phyloP scores from a whole-genome alignment of 805 yeast species.

The Brettanomyces custersianus region DNA sequence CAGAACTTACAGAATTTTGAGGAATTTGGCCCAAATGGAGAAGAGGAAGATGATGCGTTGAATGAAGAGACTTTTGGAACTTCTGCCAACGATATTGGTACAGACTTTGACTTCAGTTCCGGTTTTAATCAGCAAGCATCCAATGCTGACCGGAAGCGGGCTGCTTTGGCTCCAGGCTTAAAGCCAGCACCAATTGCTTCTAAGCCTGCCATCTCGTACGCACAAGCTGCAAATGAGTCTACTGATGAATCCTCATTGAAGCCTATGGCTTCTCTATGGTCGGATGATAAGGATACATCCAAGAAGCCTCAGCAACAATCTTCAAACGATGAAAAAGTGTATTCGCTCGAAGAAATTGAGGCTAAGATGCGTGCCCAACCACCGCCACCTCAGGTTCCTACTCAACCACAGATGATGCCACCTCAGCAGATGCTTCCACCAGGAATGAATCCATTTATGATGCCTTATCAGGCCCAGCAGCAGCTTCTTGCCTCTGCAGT shows the following conservation, averaged over 20 bases:
- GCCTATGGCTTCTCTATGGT: conserved; percentile 72
- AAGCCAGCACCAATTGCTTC: conserved; percentile 15
- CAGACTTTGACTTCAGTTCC: conserved; percentile 59
- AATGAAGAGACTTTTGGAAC: conserved; percentile 76
- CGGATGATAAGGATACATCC: conserved; percentile 18
- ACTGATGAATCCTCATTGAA: conserved; percentile 38
- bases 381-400: conserved; percentile 19
- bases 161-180: conserved; percentile 2
- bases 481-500: conserved; percentile 23
- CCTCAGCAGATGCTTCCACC: conserved; percentile 13
- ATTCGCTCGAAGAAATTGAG: conserved; percentile 79
- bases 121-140: conserved; percentile 13
- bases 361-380: conserved; percentile 47
- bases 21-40: conserved; percentile 50
- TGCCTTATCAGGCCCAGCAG: conserved; percentile 24
- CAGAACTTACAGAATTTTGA: conserved; percentile 52
- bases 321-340: conserved; percentile 32
- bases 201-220: conserved; percentile 28
- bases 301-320: conserved; percentile 7
- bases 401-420: conserved; percentile 14
- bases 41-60: conserved; percentile 59
- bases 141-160: not conserved
- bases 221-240: conserved; percentile 29
- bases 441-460: conserved; percentile 13
- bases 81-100: conserved; percentile 34